A percentile compares a stretch with the other conserved stretches of the same genome.
Evolutionary conservation across 2,329 filamentous ascomycete genomes (phyloP).

Genomic region (Endoconidiophora laricicola): DNA sequence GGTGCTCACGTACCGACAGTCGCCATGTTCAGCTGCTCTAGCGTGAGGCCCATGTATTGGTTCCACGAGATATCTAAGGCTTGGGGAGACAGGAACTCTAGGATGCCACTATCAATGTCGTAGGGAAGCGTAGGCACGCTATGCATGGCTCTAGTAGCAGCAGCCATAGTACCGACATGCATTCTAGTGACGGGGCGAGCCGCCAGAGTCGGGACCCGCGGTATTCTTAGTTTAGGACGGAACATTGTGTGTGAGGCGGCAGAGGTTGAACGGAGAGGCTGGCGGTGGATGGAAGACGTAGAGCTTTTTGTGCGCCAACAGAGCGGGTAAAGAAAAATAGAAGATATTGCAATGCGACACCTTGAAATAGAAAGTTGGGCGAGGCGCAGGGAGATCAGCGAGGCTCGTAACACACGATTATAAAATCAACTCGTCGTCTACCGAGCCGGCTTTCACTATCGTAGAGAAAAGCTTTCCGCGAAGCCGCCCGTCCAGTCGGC

Average conservation of each 20-base stretch:
- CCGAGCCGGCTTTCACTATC: conserved; percentile 2
- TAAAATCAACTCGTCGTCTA: background rate
- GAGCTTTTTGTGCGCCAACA: background rate
- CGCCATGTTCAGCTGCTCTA: conserved; percentile 60
- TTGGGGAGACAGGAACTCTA: conserved; percentile 50
- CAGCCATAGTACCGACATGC: conserved; percentile 21
- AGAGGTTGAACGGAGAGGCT: background rate
- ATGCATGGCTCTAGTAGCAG: conserved; percentile 28
- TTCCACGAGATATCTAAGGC: conserved; percentile 67
- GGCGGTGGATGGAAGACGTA: background rate
- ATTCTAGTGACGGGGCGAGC: conserved; percentile 15
- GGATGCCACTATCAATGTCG: conserved; percentile 35
- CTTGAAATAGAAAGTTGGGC: background rate
- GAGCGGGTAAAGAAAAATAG: background rate
- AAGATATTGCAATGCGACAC: background rate
- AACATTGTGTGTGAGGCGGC: conserved; percentile 28
- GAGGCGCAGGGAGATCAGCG: background rate
- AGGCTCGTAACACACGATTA: background rate
- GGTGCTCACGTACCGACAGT: conserved; percentile 45
- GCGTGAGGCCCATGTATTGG: conserved; percentile 59
- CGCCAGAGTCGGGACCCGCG: conserved; percentile 23
- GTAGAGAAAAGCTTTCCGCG: conserved; percentile 11
- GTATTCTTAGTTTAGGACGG: conserved; percentile 36
- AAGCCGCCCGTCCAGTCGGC: conserved; percentile 2
- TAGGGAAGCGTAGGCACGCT: conserved; percentile 30